Evolutionary conservation across 176 grass and related monocot species (phyloP).

Genomic region (Cenchrus fungigraminus): DNA sequence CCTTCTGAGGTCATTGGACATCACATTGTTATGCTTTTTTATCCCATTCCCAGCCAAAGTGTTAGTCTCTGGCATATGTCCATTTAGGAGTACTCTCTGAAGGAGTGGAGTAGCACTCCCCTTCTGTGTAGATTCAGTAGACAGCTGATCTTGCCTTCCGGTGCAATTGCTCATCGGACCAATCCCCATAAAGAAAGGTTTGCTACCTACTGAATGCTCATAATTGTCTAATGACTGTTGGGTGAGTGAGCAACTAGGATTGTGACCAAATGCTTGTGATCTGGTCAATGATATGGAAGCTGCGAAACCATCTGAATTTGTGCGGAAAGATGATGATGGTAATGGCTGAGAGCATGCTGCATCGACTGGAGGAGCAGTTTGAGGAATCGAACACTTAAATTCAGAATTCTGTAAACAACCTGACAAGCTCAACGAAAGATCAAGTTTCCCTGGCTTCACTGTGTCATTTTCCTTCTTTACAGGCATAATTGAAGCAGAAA

Average conservation of each 20-base stretch:
- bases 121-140: constrained; percentile 57
- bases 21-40: constrained; percentile 44
- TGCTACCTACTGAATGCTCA: constrained; percentile 75
- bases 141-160: constrained; percentile 58
- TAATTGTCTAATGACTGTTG: constrained; percentile 75
- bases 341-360: constrained; percentile 51
- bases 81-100: constrained; percentile 63
- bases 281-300: constrained; percentile 61
- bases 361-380: constrained; percentile 45
- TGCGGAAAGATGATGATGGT: constrained; percentile 57
- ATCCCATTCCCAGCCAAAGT: constrained; percentile 45
- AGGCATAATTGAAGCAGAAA: constrained; percentile 26
- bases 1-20: constrained; percentile 31
- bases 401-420: constrained; percentile 59
- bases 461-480: constrained; percentile 50
- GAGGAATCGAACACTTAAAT: constrained; percentile 35
- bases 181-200: constrained; percentile 63
- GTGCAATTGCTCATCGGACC: constrained; percentile 55
- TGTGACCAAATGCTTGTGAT: constrained; percentile 62
- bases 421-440: constrained; percentile 88
- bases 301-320: constrained; percentile 61
- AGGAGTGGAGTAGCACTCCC: constrained; percentile 38
- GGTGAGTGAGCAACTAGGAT: constrained; percentile 77
- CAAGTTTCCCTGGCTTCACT: constrained; percentile 65
- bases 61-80: constrained; percentile 50